Evolutionary conservation across 345 rosid species (phyloP).

Genomic region (Tarenaya hassleriana): DNA sequence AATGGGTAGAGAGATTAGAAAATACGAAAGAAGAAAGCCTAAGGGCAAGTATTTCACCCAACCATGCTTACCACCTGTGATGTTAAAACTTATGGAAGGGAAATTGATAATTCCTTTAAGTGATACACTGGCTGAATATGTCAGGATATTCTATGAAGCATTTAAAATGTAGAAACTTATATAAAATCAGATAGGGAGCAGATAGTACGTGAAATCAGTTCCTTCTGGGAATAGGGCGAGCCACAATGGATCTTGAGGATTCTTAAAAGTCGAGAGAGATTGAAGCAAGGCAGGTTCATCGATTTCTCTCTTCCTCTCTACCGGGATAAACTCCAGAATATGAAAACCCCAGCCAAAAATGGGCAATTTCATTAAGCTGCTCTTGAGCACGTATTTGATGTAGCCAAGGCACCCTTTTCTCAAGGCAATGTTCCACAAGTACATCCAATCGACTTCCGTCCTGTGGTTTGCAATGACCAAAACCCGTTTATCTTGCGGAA

Average conservation of each 20-base stretch:
- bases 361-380: constrained; percentile 75
- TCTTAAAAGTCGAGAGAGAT: constrained; percentile 56
- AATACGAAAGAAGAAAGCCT: constrained; percentile 4
- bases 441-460: constrained; percentile 98
- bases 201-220: constrained; percentile 71
- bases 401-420: constrained; percentile 66
- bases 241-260: constrained; percentile 74
- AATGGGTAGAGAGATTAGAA: constrained; percentile 13
- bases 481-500: constrained; percentile 50
- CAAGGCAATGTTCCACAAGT: constrained; percentile 76
- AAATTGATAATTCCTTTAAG: background rate
- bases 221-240: constrained; percentile 90
- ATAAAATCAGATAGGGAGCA: constrained; percentile 19
- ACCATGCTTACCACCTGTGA: constrained; percentile 6
- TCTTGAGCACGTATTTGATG: constrained; percentile 73
- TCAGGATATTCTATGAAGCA: background rate
- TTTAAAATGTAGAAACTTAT: constrained; percentile 3
- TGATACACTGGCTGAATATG: background rate
- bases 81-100: constrained; percentile 3
- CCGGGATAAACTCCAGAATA: constrained; percentile 71
- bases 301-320: constrained; percentile 76
- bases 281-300: constrained; percentile 55
- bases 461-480: constrained; percentile 70
- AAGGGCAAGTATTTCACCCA: constrained; percentile 9
- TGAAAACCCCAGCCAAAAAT: constrained; percentile 90